Base-by-base conservation (phyloP, 1,284 basidiomycete species). In the Melampsora abietis-canadensis region DNA sequence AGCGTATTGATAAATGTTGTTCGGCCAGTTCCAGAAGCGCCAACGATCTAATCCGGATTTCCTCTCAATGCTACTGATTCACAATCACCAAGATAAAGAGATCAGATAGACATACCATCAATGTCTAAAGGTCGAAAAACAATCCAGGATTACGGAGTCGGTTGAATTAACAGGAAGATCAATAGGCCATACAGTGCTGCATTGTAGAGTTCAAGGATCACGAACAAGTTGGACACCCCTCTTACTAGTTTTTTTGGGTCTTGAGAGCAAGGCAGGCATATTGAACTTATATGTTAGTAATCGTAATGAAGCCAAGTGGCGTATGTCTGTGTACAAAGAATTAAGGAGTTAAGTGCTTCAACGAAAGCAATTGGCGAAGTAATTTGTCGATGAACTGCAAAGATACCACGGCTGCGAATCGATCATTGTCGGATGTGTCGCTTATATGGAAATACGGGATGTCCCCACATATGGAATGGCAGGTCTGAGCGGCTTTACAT, bases 1-100 rank as follows among this genome's bases (percentile, higher is more conserved):
- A 97, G 90, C 54, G 94, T 98, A 86, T 98, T 98, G 81, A 97
- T 92, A 82, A 98, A 97, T 68, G 94, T 98, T 76, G 94, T 97
- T 76, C 94, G 90, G 72, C 94, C 94, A 76, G 92, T 94, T 66
- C 94, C 94, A 82, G 93, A 95, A 73, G 92, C 91, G 85, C 94
- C 94, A 8, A 75, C 72, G 61, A 75, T 64, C 72, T 75, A 46
- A 10, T 24, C n/a, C 24, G 30, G 10, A 30, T 3, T 14, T 4
- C 7, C 21, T n/a, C 48, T 8, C 64, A 73, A 19, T 27, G 34
- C 6, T 40, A 40, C 40, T 51, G 10, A 17, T 3, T 15, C 27
- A 24, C 2, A 51, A 37, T 14, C 12, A 65, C 31, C 14, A 31
- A n/a, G 34, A 24, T 46, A 14, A 7, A 27, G 1, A 10, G 44